A percentile compares a stretch with the other conserved stretches of the same genome.
Conservation (phyloP, 2,329 filamentous ascomycete genomes). For the Hymenoscyphus linearis region DNA sequence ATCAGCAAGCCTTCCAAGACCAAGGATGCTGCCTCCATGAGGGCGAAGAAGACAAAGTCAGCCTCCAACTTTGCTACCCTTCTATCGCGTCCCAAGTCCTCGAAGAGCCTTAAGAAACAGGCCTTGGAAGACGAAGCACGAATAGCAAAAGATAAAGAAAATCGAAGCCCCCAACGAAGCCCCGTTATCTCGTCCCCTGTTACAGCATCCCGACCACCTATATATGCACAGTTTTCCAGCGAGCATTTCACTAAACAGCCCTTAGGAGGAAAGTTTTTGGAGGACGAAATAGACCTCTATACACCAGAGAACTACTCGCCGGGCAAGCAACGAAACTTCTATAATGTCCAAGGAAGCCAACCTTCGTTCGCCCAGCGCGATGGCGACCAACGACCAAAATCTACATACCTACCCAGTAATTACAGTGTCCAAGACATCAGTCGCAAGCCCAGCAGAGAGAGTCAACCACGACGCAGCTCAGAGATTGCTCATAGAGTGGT, state of each 20-base stretch:
- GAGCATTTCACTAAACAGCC: constrained; percentile 34
- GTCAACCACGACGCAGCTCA: constrained; percentile 25
- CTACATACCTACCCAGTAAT: constrained; percentile 31
- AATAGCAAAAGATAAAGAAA: constrained; percentile 70
- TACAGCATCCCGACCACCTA: constrained; percentile 50
- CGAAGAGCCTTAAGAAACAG: constrained; percentile 57
- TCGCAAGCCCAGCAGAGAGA: constrained; percentile 25
- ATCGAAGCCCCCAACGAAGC: constrained; percentile 62
- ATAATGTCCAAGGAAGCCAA: constrained; percentile 20
- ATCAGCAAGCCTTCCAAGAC: constrained; percentile 30
- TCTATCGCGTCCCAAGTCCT: constrained; percentile 68
- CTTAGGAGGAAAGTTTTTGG: constrained; percentile 34
- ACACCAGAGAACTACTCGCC: constrained; percentile 30
- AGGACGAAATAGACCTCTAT: constrained; percentile 32
- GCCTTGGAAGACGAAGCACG: constrained; percentile 46
- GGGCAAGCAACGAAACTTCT: constrained; percentile 30
- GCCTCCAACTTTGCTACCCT: constrained; percentile 75
- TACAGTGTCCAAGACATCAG: constrained; percentile 32
- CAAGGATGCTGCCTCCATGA: constrained; percentile 45
- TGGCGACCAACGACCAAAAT: constrained; percentile 24
- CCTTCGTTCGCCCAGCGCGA: constrained; percentile 25
- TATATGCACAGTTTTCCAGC: constrained; percentile 70
- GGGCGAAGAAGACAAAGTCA: constrained; percentile 76
- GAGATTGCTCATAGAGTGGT: constrained; percentile 21
- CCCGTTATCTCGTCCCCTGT: constrained; percentile 36